phyloP scores from a whole-genome alignment of 2,329 filamentous ascomycete species.

The Colletotrichum sojae region DNA sequence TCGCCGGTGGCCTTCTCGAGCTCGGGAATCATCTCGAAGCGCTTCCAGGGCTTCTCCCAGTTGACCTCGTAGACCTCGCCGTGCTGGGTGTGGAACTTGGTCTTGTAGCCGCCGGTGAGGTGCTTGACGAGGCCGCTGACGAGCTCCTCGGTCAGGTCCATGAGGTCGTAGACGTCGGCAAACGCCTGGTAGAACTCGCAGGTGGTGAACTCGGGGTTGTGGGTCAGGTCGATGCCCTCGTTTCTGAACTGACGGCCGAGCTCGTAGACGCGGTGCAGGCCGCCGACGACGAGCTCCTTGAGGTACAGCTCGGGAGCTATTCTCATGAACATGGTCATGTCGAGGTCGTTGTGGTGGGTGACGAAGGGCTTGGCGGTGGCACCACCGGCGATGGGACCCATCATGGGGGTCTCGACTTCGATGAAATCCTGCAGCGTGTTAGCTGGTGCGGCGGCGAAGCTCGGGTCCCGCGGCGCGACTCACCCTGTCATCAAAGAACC shows the following conservation, averaged over 20 bases:
- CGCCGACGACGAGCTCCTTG: slow-evolving; percentile 96
- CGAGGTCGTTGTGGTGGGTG: slow-evolving; percentile 95
- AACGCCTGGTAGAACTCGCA: slow-evolving; percentile 98
- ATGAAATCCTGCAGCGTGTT: slow-evolving; percentile 74
- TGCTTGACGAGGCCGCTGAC: slow-evolving; percentile 91
- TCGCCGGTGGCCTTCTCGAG: slow-evolving; percentile 91
- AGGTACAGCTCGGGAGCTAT: slow-evolving; percentile 92
- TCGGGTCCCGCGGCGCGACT: background rate
- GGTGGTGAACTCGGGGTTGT: slow-evolving; percentile 98
- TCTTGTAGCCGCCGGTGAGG: slow-evolving; percentile 87
- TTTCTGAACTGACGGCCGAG: slow-evolving; percentile 97
- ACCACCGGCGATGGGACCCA: slow-evolving; percentile 95
- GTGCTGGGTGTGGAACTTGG: slow-evolving; percentile 86
- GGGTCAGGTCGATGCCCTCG: slow-evolving; percentile 90
- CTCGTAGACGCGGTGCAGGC: slow-evolving; percentile 94
- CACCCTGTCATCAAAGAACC: slow-evolving; percentile 83
- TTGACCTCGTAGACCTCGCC: slow-evolving; percentile 93
- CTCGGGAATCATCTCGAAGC: slow-evolving; percentile 95
- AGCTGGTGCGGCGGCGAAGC: background rate
- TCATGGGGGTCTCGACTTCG: slow-evolving; percentile 97
- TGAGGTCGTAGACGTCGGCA: slow-evolving; percentile 89
- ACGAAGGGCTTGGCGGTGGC: slow-evolving; percentile 96
- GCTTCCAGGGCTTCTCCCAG: slow-evolving; percentile 95
- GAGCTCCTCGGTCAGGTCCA: slow-evolving; percentile 93
- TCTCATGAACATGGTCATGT: slow-evolving; percentile 93